Conservation (phyloP, 1,284 basidiomycete species). For the Apiotrichum veenhuisii region DNA sequence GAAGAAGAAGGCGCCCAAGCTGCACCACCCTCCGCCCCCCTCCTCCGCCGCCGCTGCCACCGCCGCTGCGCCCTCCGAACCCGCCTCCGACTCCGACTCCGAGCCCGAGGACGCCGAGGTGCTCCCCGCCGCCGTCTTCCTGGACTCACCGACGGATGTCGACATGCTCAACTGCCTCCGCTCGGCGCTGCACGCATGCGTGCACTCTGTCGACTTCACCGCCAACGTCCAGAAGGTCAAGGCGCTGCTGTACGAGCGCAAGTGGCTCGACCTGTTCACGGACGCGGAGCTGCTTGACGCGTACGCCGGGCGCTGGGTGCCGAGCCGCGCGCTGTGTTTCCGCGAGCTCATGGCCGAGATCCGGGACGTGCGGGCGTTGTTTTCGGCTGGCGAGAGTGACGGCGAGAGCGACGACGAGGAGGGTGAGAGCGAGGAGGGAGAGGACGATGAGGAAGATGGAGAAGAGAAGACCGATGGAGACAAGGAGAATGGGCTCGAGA, state of each 20-base stretch:
- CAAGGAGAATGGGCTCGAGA: background rate
- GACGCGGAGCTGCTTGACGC: slow-evolving; percentile 37
- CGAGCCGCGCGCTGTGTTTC: slow-evolving; percentile 48
- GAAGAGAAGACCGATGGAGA: background rate
- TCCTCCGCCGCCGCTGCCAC: background rate
- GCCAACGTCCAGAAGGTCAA: slow-evolving; percentile 45
- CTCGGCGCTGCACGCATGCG: slow-evolving; percentile 22
- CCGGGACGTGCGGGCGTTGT: slow-evolving; percentile 38
- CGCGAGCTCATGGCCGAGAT: slow-evolving; percentile 47
- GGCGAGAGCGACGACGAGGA: slow-evolving; percentile 16
- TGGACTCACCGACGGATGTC: slow-evolving; percentile 27
- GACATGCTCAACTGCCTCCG: slow-evolving; percentile 37
- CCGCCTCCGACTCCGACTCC: background rate
- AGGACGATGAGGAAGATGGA: background rate
- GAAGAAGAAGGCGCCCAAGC: slow-evolving; percentile 16
- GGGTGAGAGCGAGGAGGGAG: slow-evolving; percentile 12
- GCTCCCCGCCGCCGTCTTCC: slow-evolving; percentile 15
- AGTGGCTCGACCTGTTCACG: slow-evolving; percentile 47
- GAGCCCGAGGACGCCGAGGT: background rate
- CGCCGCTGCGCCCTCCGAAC: slow-evolving; percentile 1
- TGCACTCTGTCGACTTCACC: slow-evolving; percentile 28
- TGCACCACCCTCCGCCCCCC: slow-evolving; percentile 27
- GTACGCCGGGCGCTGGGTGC: slow-evolving; percentile 52
- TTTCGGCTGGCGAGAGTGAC: slow-evolving; percentile 32
- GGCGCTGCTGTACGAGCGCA: slow-evolving; percentile 40